phyloP scores from a whole-genome alignment of 73 alveolate genomes.

The Breviolum minutum region DNA sequence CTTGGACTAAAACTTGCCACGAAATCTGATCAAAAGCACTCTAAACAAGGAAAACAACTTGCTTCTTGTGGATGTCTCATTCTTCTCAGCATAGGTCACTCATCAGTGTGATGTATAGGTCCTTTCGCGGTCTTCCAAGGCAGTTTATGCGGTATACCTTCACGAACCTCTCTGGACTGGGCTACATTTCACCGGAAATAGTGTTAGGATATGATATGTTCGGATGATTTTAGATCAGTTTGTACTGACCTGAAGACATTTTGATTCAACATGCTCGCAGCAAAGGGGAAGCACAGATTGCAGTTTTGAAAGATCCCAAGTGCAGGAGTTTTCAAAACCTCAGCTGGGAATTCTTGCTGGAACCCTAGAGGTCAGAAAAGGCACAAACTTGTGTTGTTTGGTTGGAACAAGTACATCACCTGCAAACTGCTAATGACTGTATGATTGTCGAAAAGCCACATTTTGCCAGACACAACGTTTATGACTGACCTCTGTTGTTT shows the following conservation, averaged over 20 bases:
- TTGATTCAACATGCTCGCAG: too few relatives aligned
- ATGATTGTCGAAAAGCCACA: background rate
- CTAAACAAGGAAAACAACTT: too few relatives aligned
- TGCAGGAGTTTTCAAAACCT: conserved; percentile 23
- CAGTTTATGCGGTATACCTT: conserved; percentile 39
- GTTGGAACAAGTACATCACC: too few relatives aligned
- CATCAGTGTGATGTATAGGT: background rate
- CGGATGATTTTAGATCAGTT: too few relatives aligned
- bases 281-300: background rate
- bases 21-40: too few relatives aligned
- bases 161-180: conserved; percentile 49
- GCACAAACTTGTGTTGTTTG: too few relatives aligned
- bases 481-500: background rate
- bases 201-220: too few relatives aligned
- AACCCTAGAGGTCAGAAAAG: background rate
- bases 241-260: too few relatives aligned
- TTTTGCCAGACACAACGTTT: background rate
- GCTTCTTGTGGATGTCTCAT: background rate
- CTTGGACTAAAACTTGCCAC: background rate
- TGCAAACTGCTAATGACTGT: background rate
- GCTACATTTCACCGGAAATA: background rate
- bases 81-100: background rate
- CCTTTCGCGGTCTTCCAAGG: background rate
- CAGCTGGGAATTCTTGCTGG: conserved; percentile 35
- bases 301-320: background rate